Evolutionary conservation across 352 stramenopile species (phyloP).

Genomic region (Pythium monospermum): DNA sequence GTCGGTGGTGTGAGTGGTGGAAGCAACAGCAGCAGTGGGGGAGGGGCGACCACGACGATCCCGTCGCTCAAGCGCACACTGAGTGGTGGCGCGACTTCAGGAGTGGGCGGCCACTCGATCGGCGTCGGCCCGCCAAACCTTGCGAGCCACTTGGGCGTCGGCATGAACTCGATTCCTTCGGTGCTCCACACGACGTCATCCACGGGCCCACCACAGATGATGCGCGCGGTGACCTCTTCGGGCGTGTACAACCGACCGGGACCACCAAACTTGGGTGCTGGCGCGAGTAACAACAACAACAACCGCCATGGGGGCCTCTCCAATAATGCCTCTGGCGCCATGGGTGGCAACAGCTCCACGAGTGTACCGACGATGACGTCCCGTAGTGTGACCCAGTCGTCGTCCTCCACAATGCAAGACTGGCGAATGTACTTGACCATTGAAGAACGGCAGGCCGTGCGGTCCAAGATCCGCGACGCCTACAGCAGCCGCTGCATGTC

Average conservation of each 20-base stretch:
- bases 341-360: constrained; percentile 22
- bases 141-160: constrained; percentile 47
- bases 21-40: constrained; percentile 34
- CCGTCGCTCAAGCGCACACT: constrained; percentile 84
- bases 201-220: constrained; percentile 79
- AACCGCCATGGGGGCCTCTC: constrained; percentile 5
- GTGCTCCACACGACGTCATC: constrained; percentile 60
- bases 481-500: constrained; percentile 81
- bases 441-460: constrained; percentile 83
- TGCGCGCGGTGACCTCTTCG: constrained; percentile 78
- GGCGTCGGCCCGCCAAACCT: constrained; percentile 33
- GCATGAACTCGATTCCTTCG: constrained; percentile 76
- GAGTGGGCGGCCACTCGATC: constrained; percentile 23
- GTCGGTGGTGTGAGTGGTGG: too few species aligned
- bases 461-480: constrained; percentile 82
- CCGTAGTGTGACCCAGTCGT: constrained; percentile 55
- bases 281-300: constrained; percentile 1
- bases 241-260: constrained; percentile 72
- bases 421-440: constrained; percentile 90
- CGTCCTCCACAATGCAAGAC: constrained; percentile 61
- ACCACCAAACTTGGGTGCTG: neutral
- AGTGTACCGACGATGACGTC: constrained; percentile 28
- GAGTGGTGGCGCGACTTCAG: constrained; percentile 50
- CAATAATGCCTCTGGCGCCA: constrained; percentile 12
- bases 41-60: constrained; percentile 46